Evolutionary conservation across 1,139 yeast genomes (phyloP).

Genomic region (Geotrichum bryndzae): DNA sequence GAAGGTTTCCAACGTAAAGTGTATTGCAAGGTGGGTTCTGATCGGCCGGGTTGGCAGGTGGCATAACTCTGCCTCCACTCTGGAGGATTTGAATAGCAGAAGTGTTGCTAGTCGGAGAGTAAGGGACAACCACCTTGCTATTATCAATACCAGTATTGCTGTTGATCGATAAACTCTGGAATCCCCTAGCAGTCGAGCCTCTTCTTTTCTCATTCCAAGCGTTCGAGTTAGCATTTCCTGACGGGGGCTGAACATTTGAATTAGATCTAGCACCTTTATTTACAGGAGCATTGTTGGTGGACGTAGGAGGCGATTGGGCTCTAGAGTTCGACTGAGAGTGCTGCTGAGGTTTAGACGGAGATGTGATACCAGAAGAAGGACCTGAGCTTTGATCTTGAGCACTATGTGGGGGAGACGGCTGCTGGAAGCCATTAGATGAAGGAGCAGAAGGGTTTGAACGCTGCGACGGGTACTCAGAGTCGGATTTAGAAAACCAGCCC

Average conservation of each 20-base stretch:
- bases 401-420: neutral
- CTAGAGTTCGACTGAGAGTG: constrained; percentile 4
- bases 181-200: constrained; percentile 16
- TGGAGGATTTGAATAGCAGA: constrained; percentile 34
- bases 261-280: constrained; percentile 3
- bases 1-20: constrained; percentile 89
- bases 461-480: constrained; percentile 19
- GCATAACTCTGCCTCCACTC: constrained; percentile 53
- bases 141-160: constrained; percentile 14
- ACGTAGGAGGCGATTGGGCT: constrained; percentile 11
- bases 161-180: constrained; percentile 12
- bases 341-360: constrained; percentile 10
- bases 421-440: constrained; percentile 23
- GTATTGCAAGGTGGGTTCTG: constrained; percentile 99
- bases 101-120: constrained; percentile 33
- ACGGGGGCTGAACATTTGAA: neutral
- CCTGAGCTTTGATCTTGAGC: neutral
- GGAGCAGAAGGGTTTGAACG: constrained; percentile 29
- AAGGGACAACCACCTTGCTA: constrained; percentile 20
- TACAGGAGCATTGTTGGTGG: constrained; percentile 1
- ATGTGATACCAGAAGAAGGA: neutral
- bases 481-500: constrained; percentile 24
- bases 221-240: constrained; percentile 8
- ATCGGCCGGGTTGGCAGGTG: constrained; percentile 98
- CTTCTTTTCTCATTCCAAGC: constrained; percentile 16